These are phyloP conservation scores for Sordaria brevicollis DNA, from an alignment of 495 filamentous ascomycete species.

Conservation along the genomic window DNA sequence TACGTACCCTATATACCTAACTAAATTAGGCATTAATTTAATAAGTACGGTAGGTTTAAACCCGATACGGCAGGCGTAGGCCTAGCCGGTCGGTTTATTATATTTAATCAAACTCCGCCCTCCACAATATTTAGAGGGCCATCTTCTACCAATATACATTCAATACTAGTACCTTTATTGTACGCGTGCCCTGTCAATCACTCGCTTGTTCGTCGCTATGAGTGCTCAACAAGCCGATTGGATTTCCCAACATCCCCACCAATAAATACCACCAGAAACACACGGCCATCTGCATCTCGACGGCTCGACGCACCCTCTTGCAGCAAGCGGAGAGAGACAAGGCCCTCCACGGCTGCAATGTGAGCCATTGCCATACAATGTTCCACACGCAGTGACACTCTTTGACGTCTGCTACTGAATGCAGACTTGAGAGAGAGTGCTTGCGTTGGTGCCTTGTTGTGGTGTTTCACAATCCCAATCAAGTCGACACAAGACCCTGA, in stretches of 20 bases:
- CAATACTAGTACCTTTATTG: no score
- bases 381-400: background rate
- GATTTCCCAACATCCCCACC: conserved; percentile 5
- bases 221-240: conserved; percentile 2
- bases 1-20: no score
- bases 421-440: background rate
- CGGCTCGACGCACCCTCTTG: background rate
- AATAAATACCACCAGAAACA: background rate
- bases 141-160: no score
- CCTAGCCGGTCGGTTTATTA: no score
- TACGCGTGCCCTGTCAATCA: no score
- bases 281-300: background rate
- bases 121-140: no score
- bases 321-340: background rate
- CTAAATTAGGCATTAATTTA: no score
- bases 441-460: background rate
- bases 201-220: conserved; percentile 1
- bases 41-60: no score
- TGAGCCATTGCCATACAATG: no score
- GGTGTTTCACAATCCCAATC: conserved; percentile 2
- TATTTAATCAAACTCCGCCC: no score
- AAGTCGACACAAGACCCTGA: conserved; percentile 9
- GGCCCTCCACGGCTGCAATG: background rate
- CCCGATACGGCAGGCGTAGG: no score
- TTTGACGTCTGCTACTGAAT: background rate